Base-by-base conservation (phyloP, 768 basidiomycete species). In the Pulveroboletus sp. region DNA sequence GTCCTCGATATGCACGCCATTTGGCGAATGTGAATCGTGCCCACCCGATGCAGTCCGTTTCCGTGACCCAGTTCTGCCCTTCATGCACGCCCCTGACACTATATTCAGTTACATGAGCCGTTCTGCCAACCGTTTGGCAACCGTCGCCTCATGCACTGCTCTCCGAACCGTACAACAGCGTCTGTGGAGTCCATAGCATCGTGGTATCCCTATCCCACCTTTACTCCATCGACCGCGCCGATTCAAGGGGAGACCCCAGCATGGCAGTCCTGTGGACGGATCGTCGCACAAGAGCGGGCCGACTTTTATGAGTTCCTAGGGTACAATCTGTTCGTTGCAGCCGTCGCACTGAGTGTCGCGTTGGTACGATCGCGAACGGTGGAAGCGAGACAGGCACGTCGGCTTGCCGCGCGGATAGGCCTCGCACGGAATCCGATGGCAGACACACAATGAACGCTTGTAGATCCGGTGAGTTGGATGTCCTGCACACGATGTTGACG, bases 41-140 rank as follows among this genome's bases (percentile, higher is more conserved):
- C 84, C 86, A 21, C 64, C 73, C 8, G 79, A 81, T 51, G 71
- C 76, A 15, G 85, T 87, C 59, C 46, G 80, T 73, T 37, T 46
- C 36, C 46, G 39, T 49, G 40, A 41, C 26, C 49, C 36, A 24
- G 42, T 46, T 46, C 14, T 26, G 21, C 21, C 21, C 21, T 21
- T 43, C 28, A 54, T 43, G 39, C 27, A 43, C 41, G 17, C 49
- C 24, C 48, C 21, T 56, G 46, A 54, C 35, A 17, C 30, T 18
- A 7, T 50, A 28, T n/a, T 47, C 55, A 94, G 92, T 73, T 89
- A 31, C 73, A 83, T 59, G 82, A 93, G 71, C 93, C 93, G 2
- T 95, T 88, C 68, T 97, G 93, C 70, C 83, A 89, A 62, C 93
- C 94, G n/a, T 95, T 93, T 63, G 94, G 94, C 45, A 94, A 94